Percentiles rank a stretch among this genome's conserved stretches.
These are phyloP conservation scores for Malus fusca DNA, from an alignment of 306 rosid genomes.

Conservation along the genomic window DNA sequence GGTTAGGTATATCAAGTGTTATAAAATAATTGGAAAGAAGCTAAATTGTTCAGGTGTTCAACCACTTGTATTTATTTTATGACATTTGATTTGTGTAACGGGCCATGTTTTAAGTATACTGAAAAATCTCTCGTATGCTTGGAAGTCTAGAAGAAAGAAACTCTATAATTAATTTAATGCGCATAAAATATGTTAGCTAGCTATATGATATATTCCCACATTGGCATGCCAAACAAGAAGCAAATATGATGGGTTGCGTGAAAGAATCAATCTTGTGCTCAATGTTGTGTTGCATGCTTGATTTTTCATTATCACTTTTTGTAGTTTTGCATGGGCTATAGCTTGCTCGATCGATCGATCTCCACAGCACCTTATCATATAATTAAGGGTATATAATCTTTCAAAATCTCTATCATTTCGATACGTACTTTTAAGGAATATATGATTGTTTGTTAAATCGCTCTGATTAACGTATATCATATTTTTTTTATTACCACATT, in stretches of 20 bases:
- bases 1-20: accelerated
- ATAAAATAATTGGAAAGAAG: no score
- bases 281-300: not conserved
- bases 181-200: constrained; percentile 29
- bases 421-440: not conserved
- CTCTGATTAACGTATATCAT: no score
- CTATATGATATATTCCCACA: constrained; percentile 1
- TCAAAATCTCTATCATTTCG: not conserved
- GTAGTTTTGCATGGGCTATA: not conserved
- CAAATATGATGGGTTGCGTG: constrained; percentile 52
- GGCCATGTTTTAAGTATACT: no score
- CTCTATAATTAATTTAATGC: not conserved
- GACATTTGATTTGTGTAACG: no score
- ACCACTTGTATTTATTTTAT: no score
- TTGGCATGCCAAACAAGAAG: constrained; percentile 19
- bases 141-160: no score
- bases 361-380: not conserved
- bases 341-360: not conserved
- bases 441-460: no score
- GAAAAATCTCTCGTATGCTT: no score
- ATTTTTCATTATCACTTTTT: not conserved
- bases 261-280: constrained; percentile 35
- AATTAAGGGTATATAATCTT: not conserved
- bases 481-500: no score
- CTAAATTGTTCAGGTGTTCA: no score